phyloP scores from a whole-genome alignment of 2,329 filamentous ascomycete species.

The Alternaria consortialis region DNA sequence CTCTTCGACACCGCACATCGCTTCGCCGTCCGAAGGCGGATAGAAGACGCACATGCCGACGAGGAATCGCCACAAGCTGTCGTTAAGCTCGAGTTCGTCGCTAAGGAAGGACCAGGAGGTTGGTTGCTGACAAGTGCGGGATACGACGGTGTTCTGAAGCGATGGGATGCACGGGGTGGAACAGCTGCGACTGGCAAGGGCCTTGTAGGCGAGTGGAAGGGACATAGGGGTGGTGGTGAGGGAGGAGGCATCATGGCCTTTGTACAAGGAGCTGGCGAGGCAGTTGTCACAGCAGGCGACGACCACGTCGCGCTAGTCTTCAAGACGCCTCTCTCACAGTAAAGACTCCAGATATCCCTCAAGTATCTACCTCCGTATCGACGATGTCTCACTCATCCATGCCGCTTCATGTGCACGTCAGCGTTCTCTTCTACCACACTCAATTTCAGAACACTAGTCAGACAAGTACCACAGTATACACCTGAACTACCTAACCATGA shows the following conservation, averaged over 20 bases:
- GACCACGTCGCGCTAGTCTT: constrained; percentile 60
- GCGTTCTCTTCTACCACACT: neutral
- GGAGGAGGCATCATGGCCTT: constrained; percentile 91
- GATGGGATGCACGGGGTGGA: constrained; percentile 83
- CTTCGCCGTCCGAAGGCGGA: constrained; percentile 85
- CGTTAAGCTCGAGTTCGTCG: constrained; percentile 90
- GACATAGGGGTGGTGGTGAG: constrained; percentile 84
- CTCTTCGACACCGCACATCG: constrained; percentile 87
- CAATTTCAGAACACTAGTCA: neutral
- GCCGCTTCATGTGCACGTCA: neutral
- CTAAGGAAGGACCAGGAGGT: constrained; percentile 51
- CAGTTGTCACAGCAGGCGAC: constrained; percentile 89
- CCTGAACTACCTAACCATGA: neutral
- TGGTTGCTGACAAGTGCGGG: constrained; percentile 87
- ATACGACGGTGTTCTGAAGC: constrained; percentile 87
- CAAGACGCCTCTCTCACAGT: constrained; percentile 32
- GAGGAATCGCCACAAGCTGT: constrained; percentile 81
- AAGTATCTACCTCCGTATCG: neutral
- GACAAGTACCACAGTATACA: neutral
- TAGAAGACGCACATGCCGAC: constrained; percentile 79
- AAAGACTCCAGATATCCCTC: neutral
- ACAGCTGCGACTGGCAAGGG: constrained; percentile 73
- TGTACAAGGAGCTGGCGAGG: constrained; percentile 78
- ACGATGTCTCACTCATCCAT: neutral
- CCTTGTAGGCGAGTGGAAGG: constrained; percentile 86